phyloP scores from a whole-genome alignment of 2,329 filamentous ascomycete genomes.

The Pyricularia grisea region DNA sequence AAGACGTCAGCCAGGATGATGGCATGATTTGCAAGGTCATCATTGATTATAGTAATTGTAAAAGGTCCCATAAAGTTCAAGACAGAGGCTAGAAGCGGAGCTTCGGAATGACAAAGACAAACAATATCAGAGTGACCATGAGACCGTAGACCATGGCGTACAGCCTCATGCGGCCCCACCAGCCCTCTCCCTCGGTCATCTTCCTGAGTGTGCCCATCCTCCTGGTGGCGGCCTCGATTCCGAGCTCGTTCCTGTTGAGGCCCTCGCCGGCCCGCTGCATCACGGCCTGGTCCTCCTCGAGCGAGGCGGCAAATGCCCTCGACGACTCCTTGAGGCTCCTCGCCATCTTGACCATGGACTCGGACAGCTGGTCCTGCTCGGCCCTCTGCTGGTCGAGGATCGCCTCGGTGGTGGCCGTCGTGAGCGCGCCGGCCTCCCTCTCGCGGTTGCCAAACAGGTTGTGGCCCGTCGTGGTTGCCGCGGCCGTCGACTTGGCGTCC shows the following conservation, averaged over 20 bases:
- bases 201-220: constrained; percentile 67
- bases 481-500: background rate
- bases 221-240: constrained; percentile 67
- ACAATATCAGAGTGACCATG: constrained; percentile 65
- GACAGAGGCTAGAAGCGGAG: constrained; percentile 57
- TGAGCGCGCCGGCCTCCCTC: constrained; percentile 30
- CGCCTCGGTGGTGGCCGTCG: constrained; percentile 51
- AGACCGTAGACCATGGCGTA: constrained; percentile 78
- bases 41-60: background rate
- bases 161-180: constrained; percentile 74
- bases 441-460: constrained; percentile 10
- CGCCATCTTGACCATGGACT: constrained; percentile 74
- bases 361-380: constrained; percentile 77
- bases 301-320: constrained; percentile 57
- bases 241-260: constrained; percentile 65
- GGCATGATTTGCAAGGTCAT: background rate
- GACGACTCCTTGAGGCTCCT: constrained; percentile 67
- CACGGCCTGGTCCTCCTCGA: constrained; percentile 65
- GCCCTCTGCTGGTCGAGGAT: constrained; percentile 66
- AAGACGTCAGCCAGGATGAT: background rate
- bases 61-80: background rate
- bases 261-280: constrained; percentile 63
- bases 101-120: constrained; percentile 85
- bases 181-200: constrained; percentile 83
- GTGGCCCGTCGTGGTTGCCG: constrained; percentile 7